These are phyloP conservation scores for Excoecaria cochinchinensis DNA, from an alignment of 345 rosid genomes.

Conservation along the genomic window DNA sequence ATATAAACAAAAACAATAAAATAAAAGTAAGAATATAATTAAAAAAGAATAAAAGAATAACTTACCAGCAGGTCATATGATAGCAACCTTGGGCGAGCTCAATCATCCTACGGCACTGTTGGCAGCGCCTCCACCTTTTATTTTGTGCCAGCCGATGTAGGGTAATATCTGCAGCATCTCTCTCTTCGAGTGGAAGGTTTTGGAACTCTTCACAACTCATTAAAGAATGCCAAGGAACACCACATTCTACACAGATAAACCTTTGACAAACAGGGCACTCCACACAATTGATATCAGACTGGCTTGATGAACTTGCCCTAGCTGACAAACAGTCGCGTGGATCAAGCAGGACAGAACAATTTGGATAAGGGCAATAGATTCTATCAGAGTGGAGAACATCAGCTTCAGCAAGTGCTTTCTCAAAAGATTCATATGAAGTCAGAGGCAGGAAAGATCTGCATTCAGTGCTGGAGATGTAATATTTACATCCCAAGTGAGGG, in stretches of 20 bases:
- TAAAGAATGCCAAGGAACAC: conserved; percentile 93
- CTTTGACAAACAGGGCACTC: conserved; percentile 91
- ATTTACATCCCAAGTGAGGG: conserved; percentile 84
- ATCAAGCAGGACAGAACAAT: conserved; percentile 79
- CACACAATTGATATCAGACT: conserved; percentile 59
- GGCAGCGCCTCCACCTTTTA: conserved; percentile 93
- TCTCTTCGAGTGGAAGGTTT: conserved; percentile 77
- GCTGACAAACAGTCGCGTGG: conserved; percentile 66
- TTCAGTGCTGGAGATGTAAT: conserved; percentile 56
- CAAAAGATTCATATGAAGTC: conserved; percentile 52
- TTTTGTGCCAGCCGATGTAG: conserved; percentile 78
- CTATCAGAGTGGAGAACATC: conserved; percentile 49
- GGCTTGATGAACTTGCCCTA: conserved; percentile 77
- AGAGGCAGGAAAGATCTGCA: conserved; percentile 76
- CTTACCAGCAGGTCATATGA: conserved; percentile 97
- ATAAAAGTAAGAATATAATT: not conserved
- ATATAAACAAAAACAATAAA: not conserved
- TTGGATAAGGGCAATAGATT: conserved; percentile 85
- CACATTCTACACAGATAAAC: conserved; percentile 80
- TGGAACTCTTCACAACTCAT: conserved; percentile 86
- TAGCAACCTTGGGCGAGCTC: conserved; percentile 92
- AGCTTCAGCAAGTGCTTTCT: conserved; percentile 68
- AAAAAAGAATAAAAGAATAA: not conserved
- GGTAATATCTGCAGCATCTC: conserved; percentile 77
- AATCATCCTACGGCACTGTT: conserved; percentile 85